A percentile compares a stretch with the other conserved stretches of the same genome.
phyloP scores from a whole-genome alignment of 2,329 filamentous ascomycete genomes.

The Magnaporthiopsis incrustans region DNA sequence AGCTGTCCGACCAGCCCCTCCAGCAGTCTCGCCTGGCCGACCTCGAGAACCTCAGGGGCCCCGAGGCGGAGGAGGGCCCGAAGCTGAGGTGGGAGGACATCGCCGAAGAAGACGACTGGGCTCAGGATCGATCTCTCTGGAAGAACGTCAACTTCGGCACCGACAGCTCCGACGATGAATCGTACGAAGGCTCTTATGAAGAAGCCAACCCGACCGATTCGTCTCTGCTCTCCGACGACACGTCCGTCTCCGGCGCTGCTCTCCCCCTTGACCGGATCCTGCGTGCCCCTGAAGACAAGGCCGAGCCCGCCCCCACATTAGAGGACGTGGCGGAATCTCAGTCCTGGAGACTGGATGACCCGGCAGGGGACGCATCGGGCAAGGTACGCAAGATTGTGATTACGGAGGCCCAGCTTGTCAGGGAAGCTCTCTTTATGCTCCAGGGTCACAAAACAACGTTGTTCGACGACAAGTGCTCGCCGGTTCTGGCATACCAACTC shows the following conservation, averaged over 20 bases:
- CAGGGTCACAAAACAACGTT: slow-evolving; percentile 68
- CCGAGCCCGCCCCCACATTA: slow-evolving; percentile 17
- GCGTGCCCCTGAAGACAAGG: not conserved
- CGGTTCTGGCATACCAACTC: slow-evolving; percentile 36
- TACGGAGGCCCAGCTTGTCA: slow-evolving; percentile 64
- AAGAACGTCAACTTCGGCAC: slow-evolving; percentile 54
- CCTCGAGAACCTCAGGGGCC: slow-evolving; percentile 45
- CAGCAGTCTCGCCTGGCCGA: slow-evolving; percentile 59
- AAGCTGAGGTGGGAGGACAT: slow-evolving; percentile 73
- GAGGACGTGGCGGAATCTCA: slow-evolving; percentile 33
- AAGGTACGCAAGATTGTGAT: slow-evolving; percentile 37
- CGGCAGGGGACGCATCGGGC: slow-evolving; percentile 20
- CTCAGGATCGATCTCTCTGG: slow-evolving; percentile 62
- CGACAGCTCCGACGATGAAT: slow-evolving; percentile 57
- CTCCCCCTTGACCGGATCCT: slow-evolving; percentile 15
- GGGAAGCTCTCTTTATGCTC: slow-evolving; percentile 81
- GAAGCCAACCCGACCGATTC: slow-evolving; percentile 21
- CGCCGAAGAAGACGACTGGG: slow-evolving; percentile 65
- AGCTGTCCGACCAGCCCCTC: slow-evolving; percentile 73
- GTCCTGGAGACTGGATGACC: slow-evolving; percentile 31
- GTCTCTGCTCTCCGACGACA: slow-evolving; percentile 17
- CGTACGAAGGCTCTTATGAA: slow-evolving; percentile 23
- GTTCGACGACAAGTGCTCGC: slow-evolving; percentile 42
- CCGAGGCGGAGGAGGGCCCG: slow-evolving; percentile 32
- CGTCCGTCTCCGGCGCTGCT: slow-evolving; percentile 21